Percentiles rank a stretch among this genome's conserved stretches.
Evolutionary conservation across 2,329 filamentous ascomycete species (phyloP).

Genomic region (Pseudonectria foliicola): DNA sequence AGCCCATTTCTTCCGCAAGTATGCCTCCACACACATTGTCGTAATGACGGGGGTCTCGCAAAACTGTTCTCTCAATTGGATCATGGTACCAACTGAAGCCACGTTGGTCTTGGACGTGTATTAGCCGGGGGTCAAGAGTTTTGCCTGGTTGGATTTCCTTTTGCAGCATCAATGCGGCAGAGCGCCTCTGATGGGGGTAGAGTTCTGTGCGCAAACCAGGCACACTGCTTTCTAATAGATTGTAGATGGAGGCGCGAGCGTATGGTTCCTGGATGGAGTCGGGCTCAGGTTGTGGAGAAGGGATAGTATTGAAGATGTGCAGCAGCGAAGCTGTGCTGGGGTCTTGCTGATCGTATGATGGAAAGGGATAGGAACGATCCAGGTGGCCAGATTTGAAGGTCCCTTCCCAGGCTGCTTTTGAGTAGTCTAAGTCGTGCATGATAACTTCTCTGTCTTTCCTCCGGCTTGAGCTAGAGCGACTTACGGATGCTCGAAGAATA

Average conservation of each 20-base stretch:
- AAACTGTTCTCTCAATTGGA: slow-evolving; percentile 51
- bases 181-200: slow-evolving; percentile 73
- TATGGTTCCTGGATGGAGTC: slow-evolving; percentile 42
- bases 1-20: slow-evolving; percentile 72
- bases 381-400: slow-evolving; percentile 2
- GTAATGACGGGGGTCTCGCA: slow-evolving; percentile 63
- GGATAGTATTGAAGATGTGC: slow-evolving; percentile 65
- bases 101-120: slow-evolving; percentile 50
- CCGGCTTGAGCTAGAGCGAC: slow-evolving; percentile 39
- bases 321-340: slow-evolving; percentile 50
- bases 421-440: slow-evolving; percentile 49
- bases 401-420: slow-evolving; percentile 48
- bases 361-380: slow-evolving; percentile 4
- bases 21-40: slow-evolving; percentile 71
- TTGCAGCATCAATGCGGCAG: slow-evolving; percentile 77
- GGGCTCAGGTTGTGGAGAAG: slow-evolving; percentile 57
- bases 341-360: slow-evolving; percentile 20
- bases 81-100: slow-evolving; percentile 65
- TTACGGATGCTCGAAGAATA: slow-evolving; percentile 44
- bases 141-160: slow-evolving; percentile 61
- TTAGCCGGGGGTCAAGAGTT: slow-evolving; percentile 67
- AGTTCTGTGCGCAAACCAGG: slow-evolving; percentile 57
- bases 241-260: slow-evolving; percentile 45
- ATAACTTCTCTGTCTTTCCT: slow-evolving; percentile 40
- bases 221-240: slow-evolving; percentile 46